Conservation (phyloP, 495 filamentous ascomycete genomes). For the Talaromyces thailandensis region DNA sequence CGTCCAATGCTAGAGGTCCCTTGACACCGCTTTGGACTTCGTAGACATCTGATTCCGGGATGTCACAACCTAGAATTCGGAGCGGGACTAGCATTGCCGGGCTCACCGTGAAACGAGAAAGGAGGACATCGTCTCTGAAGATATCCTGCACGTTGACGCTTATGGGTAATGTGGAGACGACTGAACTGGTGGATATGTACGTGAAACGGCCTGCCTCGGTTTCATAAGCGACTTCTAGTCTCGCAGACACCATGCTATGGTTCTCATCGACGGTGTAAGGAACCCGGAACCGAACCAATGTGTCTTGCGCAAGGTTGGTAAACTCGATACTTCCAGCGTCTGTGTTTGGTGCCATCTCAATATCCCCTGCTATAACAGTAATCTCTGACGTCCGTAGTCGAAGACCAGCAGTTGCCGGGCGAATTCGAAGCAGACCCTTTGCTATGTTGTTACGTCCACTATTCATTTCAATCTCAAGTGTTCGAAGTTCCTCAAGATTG, state of each 20-base stretch:
- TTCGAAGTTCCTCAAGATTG: slow-evolving; percentile 67
- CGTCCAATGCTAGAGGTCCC: slow-evolving; percentile 44
- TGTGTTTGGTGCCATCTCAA: slow-evolving; percentile 44
- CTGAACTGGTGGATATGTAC: slow-evolving; percentile 52
- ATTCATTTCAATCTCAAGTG: slow-evolving; percentile 61
- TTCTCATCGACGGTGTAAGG: slow-evolving; percentile 84
- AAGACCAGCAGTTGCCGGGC: slow-evolving; percentile 79
- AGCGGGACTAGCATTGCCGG: slow-evolving; percentile 67
- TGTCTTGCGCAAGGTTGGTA: slow-evolving; percentile 37
- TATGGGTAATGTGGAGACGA: slow-evolving; percentile 67
- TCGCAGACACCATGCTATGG: slow-evolving; percentile 59
- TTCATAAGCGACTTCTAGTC: slow-evolving; percentile 67
- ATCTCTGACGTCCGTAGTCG: slow-evolving; percentile 70
- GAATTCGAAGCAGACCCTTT: slow-evolving; percentile 60
- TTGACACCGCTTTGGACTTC: slow-evolving; percentile 51
- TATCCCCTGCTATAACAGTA: slow-evolving; percentile 44
- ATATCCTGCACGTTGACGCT: slow-evolving; percentile 95
- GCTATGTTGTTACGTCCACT: slow-evolving; percentile 72
- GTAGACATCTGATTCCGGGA: slow-evolving; percentile 62
- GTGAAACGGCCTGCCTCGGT: slow-evolving; percentile 65
- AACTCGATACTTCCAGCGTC: slow-evolving; percentile 64
- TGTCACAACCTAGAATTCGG: slow-evolving; percentile 58
- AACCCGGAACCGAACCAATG: slow-evolving; percentile 50
- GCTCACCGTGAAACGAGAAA: slow-evolving; percentile 82
- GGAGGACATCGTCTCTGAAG: slow-evolving; percentile 75